Conservation (phyloP, 2,329 filamentous ascomycete species). For the Kalaharituber pfeilii region DNA sequence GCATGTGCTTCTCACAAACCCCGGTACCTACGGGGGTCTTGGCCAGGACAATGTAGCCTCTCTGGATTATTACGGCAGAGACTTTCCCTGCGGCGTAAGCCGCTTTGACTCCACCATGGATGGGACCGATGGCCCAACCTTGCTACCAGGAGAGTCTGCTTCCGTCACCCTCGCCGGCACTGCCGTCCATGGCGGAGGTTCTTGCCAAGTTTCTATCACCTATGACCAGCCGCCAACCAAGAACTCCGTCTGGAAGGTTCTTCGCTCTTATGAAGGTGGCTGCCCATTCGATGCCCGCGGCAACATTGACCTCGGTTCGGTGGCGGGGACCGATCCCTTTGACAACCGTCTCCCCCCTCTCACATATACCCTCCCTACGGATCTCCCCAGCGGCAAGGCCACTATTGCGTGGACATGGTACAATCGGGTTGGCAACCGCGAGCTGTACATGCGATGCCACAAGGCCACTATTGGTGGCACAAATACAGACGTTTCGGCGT, state of each 20-base stretch:
- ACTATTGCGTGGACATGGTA: slow-evolving; percentile 88
- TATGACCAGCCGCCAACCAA: slow-evolving; percentile 41
- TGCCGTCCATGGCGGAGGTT: slow-evolving; percentile 77
- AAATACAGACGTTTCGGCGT: slow-evolving; percentile 20
- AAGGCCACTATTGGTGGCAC: slow-evolving; percentile 45
- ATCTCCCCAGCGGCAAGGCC: slow-evolving; percentile 57
- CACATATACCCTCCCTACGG: slow-evolving; percentile 50
- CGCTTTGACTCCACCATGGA: slow-evolving; percentile 39
- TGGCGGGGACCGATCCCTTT: slow-evolving; percentile 35
- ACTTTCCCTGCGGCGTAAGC: slow-evolving; percentile 61
- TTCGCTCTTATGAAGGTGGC: slow-evolving; percentile 72
- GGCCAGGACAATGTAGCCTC: slow-evolving; percentile 33
- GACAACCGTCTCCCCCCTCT: slow-evolving; percentile 29
- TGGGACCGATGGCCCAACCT: slow-evolving; percentile 46
- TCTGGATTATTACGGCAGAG: slow-evolving; percentile 38
- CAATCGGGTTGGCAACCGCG: slow-evolving; percentile 79
- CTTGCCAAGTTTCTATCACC: slow-evolving; percentile 75
- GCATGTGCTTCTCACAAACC: slow-evolving; percentile 61
- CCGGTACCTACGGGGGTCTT: slow-evolving; percentile 33
- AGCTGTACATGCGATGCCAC: slow-evolving; percentile 97
- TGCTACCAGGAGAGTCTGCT: slow-evolving; percentile 45
- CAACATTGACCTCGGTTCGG: slow-evolving; percentile 43
- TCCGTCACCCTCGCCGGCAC: slow-evolving; percentile 35
- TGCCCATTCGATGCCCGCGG: slow-evolving; percentile 50
- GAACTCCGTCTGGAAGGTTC: slow-evolving; percentile 63